A percentile compares a stretch with the other conserved stretches of the same genome.
phyloP scores from a whole-genome alignment of 192 early-diverging fungal genomes.

The Glomus cerebriforme region DNA sequence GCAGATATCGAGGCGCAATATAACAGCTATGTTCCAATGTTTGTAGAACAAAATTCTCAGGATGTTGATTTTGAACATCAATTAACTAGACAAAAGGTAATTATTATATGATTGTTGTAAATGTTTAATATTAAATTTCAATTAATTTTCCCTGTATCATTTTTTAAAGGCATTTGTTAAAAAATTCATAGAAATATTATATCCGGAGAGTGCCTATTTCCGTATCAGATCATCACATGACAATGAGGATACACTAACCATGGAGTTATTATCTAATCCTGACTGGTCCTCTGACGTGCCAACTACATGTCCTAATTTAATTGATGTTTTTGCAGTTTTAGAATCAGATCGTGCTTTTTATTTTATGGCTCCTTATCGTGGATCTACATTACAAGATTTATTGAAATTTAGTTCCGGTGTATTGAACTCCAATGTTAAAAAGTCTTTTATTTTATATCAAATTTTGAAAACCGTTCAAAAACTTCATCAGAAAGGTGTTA shows the following conservation, averaged over 20 bases:
- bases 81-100: constrained; percentile 17
- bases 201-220: constrained; percentile 30
- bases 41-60: background rate
- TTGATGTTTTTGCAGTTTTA: constrained; percentile 51
- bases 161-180: constrained; percentile 27
- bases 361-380: constrained; percentile 53
- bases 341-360: constrained; percentile 56
- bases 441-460: constrained; percentile 64
- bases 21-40: background rate
- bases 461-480: constrained; percentile 50
- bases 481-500: constrained; percentile 56
- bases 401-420: constrained; percentile 61
- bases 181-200: constrained; percentile 30
- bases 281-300: background rate
- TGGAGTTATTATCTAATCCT: constrained; percentile 12
- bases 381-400: constrained; percentile 57
- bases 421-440: constrained; percentile 58
- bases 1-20: constrained; percentile 23
- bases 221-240: constrained; percentile 9
- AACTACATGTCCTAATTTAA: constrained; percentile 37
- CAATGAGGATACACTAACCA: constrained; percentile 34
- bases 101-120: background rate
- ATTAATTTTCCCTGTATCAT: background rate
- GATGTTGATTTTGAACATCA: background rate
- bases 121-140: background rate